Conservation (phyloP, 1,139 yeast genomes). For the Hyphopichia khmerensis region DNA sequence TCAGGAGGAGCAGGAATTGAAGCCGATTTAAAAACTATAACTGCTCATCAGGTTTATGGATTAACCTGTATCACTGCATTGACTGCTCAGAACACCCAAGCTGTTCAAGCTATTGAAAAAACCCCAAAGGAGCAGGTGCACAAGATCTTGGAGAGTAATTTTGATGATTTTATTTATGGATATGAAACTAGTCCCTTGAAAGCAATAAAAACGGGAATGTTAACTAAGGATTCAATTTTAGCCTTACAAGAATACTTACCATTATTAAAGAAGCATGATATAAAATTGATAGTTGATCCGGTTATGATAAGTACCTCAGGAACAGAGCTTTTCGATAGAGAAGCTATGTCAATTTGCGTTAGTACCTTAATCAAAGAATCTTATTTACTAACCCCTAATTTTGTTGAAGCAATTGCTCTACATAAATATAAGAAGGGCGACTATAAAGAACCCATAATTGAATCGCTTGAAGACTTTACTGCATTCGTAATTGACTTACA, state of each 20-base stretch:
- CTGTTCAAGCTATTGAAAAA: slow-evolving; percentile 53
- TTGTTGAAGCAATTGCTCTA: slow-evolving; percentile 58
- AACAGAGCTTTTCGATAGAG: slow-evolving; percentile 48
- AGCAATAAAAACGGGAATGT: slow-evolving; percentile 81
- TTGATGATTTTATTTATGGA: slow-evolving; percentile 56
- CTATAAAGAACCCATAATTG: slow-evolving; percentile 11
- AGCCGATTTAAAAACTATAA: slow-evolving; percentile 83
- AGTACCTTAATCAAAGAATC: slow-evolving; percentile 52
- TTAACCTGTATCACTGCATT: slow-evolving; percentile 78
- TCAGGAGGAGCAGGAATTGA: slow-evolving; percentile 97
- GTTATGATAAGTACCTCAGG: slow-evolving; percentile 85
- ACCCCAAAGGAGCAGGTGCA: slow-evolving; percentile 45
- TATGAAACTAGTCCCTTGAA: slow-evolving; percentile 38
- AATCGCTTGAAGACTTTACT: slow-evolving; percentile 12
- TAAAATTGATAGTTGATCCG: slow-evolving; percentile 68
- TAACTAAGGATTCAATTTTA: slow-evolving; percentile 57
- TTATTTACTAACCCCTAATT: slow-evolving; percentile 74
- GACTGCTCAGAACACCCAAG: slow-evolving; percentile 78
- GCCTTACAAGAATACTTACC: slow-evolving; percentile 41
- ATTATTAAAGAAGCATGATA: slow-evolving; percentile 23
- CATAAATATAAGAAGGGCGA: slow-evolving; percentile 19
- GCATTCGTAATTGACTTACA: slow-evolving; percentile 46
- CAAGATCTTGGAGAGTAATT: slow-evolving; percentile 52
- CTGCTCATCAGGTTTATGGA: slow-evolving; percentile 79
- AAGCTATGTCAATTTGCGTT: slow-evolving; percentile 46